A percentile compares a stretch with the other conserved stretches of the same genome.
Evolutionary conservation across 2,329 filamentous ascomycete genomes (phyloP).

Genomic region (Epichloe typhina): DNA sequence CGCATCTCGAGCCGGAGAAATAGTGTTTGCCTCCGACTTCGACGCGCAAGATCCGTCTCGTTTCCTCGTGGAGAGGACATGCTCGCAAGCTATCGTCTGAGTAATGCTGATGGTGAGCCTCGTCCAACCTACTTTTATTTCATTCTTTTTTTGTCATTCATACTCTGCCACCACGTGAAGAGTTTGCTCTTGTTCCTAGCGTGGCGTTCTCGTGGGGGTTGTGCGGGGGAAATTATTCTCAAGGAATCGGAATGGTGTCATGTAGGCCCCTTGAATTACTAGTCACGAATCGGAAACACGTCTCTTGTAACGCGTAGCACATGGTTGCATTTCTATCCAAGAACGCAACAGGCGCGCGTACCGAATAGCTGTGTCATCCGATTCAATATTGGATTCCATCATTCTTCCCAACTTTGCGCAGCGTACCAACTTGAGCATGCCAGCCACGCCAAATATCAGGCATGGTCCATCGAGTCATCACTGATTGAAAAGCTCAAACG

Average conservation of each 20-base stretch:
- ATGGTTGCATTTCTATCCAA: no score
- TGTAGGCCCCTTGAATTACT: background rate
- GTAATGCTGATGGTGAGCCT: background rate
- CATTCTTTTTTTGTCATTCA: background rate
- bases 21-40: constrained; percentile 14
- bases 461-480: no score
- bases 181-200: background rate
- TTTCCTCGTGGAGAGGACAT: background rate
- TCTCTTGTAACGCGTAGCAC: no score
- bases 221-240: background rate
- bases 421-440: no score
- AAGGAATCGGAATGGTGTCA: background rate
- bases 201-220: background rate
- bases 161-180: no score
- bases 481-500: no score
- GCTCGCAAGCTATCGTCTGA: background rate
- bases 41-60: constrained; percentile 2
- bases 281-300: no score
- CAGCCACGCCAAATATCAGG: no score
- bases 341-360: no score
- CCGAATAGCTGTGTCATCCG: no score
- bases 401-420: no score
- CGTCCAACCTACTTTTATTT: background rate
- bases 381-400: no score
- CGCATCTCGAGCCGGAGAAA: constrained; percentile 41